A percentile compares a stretch with the other conserved stretches of the same genome.
These are phyloP conservation scores for Terfezia claveryi DNA, from an alignment of 495 filamentous ascomycete species.

Conservation along the genomic window DNA sequence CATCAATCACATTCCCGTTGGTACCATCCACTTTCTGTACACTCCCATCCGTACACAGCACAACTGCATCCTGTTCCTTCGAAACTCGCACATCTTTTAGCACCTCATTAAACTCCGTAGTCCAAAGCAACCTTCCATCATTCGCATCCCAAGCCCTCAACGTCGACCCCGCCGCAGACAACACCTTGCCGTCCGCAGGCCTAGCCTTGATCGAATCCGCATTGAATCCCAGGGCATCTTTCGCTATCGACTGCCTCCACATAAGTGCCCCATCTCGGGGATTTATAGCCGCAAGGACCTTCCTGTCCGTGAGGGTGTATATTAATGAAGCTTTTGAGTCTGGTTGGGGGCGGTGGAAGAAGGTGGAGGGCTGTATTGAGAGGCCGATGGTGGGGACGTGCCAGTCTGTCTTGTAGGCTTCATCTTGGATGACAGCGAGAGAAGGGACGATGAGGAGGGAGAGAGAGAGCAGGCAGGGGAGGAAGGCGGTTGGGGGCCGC, in stretches of 20 bases:
- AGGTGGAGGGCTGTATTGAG: conserved; percentile 60
- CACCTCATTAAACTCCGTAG: conserved; percentile 31
- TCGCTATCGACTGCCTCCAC: conserved; percentile 58
- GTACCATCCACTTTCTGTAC: conserved; percentile 47
- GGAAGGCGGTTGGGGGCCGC: too few species aligned
- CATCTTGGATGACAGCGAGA: conserved; percentile 62
- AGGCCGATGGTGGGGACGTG: conserved; percentile 73
- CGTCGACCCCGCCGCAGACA: conserved; percentile 41
- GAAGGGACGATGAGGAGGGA: conserved; percentile 22
- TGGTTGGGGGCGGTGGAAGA: conserved; percentile 72
- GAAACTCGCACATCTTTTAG: conserved; percentile 62
- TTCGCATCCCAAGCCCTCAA: conserved; percentile 68
- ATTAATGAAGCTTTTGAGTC: conserved; percentile 70
- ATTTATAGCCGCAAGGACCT: conserved; percentile 68
- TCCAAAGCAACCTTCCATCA: conserved; percentile 61
- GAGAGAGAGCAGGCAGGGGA: background rate
- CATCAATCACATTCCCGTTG: conserved; percentile 39
- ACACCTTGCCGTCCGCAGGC: conserved; percentile 49
- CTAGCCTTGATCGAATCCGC: conserved; percentile 33
- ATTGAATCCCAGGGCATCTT: conserved; percentile 19
- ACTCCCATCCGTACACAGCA: conserved; percentile 40
- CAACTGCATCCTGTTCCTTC: conserved; percentile 54
- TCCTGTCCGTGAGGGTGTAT: conserved; percentile 69
- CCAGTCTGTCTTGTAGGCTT: conserved; percentile 81
- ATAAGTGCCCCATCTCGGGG: conserved; percentile 63